Conservation (phyloP, 2,329 filamentous ascomycete species). For the Fusarium tricinctum region DNA sequence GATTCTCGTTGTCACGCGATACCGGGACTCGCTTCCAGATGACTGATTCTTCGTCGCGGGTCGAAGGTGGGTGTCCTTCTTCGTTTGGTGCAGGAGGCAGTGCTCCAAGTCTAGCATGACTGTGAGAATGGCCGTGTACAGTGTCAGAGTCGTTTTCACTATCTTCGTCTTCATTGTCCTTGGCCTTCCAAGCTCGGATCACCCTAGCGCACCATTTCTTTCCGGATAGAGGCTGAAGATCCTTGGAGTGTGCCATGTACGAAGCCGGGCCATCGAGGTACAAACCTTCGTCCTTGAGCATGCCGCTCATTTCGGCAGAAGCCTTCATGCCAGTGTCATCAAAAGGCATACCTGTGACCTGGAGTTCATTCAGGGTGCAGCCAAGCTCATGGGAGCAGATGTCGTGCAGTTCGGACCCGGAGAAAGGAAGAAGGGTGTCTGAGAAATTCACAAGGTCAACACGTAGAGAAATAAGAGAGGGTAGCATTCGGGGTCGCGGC, state of each 20-base stretch:
- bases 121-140: conserved; percentile 45
- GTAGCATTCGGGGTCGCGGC: conserved; percentile 61
- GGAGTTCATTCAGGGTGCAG: conserved; percentile 66
- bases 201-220: conserved; percentile 60
- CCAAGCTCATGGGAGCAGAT: conserved; percentile 68
- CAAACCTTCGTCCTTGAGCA: conserved; percentile 68
- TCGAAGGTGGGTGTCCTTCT: conserved; percentile 59
- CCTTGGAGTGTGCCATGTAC: conserved; percentile 58
- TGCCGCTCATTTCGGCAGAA: conserved; percentile 63
- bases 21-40: conserved; percentile 67
- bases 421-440: conserved; percentile 60
- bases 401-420: conserved; percentile 64
- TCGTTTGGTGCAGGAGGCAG: conserved; percentile 60
- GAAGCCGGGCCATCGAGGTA: conserved; percentile 62
- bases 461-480: conserved; percentile 62
- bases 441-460: conserved; percentile 70
- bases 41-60: conserved; percentile 59
- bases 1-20: conserved; percentile 56
- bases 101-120: conserved; percentile 51
- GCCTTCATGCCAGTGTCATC: conserved; percentile 64
- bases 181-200: conserved; percentile 60
- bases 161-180: conserved; percentile 44
- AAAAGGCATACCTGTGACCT: conserved; percentile 65
- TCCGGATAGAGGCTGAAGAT: conserved; percentile 58
- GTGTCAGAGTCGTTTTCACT: conserved; percentile 48